These are phyloP conservation scores for Pichia sorboxylosa DNA, from an alignment of 1,139 yeast species.

Conservation along the genomic window DNA sequence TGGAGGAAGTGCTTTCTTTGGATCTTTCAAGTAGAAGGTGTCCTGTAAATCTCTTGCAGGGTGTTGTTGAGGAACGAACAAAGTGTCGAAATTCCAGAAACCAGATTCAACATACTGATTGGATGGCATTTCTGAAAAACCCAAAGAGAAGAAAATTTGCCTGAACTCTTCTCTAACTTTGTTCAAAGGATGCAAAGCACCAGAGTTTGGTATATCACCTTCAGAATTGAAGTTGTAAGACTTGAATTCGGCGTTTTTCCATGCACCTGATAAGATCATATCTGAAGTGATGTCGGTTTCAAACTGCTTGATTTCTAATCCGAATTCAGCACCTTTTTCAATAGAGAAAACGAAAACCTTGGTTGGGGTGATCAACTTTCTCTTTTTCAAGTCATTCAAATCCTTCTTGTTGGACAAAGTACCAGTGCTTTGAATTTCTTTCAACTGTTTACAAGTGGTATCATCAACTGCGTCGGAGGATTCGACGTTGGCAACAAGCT, in stretches of 20 bases:
- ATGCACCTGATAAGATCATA: slow-evolving; percentile 69
- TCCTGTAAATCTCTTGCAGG: slow-evolving; percentile 99
- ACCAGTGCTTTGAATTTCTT: slow-evolving; percentile 47
- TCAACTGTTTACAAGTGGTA: slow-evolving; percentile 53
- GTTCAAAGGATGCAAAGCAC: slow-evolving; percentile 92
- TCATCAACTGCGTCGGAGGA: slow-evolving; percentile 43
- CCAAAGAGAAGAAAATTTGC: slow-evolving; percentile 94
- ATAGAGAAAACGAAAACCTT: slow-evolving; percentile 70
- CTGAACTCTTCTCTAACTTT: slow-evolving; percentile 96
- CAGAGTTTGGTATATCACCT: slow-evolving; percentile 76
- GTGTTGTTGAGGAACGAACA: slow-evolving; percentile 97
- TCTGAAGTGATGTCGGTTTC: slow-evolving; percentile 94
- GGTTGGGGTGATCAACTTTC: slow-evolving; percentile 67
- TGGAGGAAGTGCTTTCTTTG: slow-evolving; percentile 67
- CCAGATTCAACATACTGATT: slow-evolving; percentile 96
- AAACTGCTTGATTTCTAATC: slow-evolving; percentile 63
- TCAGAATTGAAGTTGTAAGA: slow-evolving; percentile 94
- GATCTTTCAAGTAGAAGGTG: slow-evolving; percentile 94
- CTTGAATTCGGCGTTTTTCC: slow-evolving; percentile 81
- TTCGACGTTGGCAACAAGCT: slow-evolving; percentile 45
- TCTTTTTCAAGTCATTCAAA: slow-evolving; percentile 78
- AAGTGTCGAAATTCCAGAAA: slow-evolving; percentile 96
- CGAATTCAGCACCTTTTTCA: slow-evolving; percentile 73
- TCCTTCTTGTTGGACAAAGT: slow-evolving; percentile 41
- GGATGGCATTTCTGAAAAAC: slow-evolving; percentile 98